A percentile compares a stretch with the other conserved stretches of the same genome.
These are phyloP conservation scores for Dendrobium chrysotoxum DNA, from an alignment of 106 monocot genomes.

Conservation along the genomic window DNA sequence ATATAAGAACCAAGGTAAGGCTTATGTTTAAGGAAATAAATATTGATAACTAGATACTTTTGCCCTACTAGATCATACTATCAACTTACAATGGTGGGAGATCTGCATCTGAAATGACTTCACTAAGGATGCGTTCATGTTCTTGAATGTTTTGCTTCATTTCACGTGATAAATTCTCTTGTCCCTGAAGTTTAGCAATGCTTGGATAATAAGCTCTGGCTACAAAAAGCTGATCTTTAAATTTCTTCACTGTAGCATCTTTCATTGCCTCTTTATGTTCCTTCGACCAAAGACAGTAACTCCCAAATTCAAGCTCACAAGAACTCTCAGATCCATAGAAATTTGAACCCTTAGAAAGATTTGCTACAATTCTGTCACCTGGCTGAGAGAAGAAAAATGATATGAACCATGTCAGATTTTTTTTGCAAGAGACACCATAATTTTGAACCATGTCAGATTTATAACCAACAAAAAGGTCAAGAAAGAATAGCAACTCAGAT, in stretches of 20 bases:
- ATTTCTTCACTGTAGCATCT: slow-evolving; percentile 30
- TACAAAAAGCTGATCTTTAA: slow-evolving; percentile 69
- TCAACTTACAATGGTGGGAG: slow-evolving; percentile 51
- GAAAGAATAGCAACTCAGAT: background rate
- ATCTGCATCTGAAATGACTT: slow-evolving; percentile 55
- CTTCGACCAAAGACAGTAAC: slow-evolving; percentile 55
- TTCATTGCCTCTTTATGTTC: slow-evolving; percentile 43
- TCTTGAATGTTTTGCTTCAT: slow-evolving; percentile 69
- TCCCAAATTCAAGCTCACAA: slow-evolving; percentile 50
- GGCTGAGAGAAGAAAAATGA: slow-evolving; percentile 12
- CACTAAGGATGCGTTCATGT: slow-evolving; percentile 72
- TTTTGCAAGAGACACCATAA: too few relatives aligned
- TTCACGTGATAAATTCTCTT: slow-evolving; percentile 45
- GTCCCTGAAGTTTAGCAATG: slow-evolving; percentile 47
- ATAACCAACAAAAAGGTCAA: background rate
- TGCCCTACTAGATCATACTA: background rate
- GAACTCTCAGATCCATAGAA: slow-evolving; percentile 29
- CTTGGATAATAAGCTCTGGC: slow-evolving; percentile 63
- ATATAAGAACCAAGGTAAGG: background rate
- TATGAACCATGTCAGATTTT: background rate
- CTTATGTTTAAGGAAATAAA: background rate
- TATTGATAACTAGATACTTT: background rate
- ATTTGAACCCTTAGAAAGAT: slow-evolving; percentile 5
- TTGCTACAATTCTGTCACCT: background rate
- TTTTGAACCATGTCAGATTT: too few relatives aligned